These are phyloP conservation scores for Fusarium euwallaceae DNA, from an alignment of 2,329 filamentous ascomycete species.

Conservation along the genomic window DNA sequence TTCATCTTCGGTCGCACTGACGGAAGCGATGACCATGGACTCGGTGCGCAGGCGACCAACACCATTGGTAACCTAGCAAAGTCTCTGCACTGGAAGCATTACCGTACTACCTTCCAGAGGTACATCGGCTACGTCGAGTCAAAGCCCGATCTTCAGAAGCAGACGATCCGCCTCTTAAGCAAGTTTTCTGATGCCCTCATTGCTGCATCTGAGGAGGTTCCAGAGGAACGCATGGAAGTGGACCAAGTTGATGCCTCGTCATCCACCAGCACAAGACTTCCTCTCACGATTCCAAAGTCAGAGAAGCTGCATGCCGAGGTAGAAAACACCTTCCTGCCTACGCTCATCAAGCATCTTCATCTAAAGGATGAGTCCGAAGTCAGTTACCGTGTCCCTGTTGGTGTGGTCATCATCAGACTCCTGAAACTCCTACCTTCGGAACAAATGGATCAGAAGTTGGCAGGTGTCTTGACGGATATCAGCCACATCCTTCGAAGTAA, in stretches of 20 bases:
- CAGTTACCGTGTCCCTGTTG: constrained; percentile 90
- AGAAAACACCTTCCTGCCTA: constrained; percentile 80
- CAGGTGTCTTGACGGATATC: constrained; percentile 89
- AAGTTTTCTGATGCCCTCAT: constrained; percentile 84
- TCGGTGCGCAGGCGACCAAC: constrained; percentile 87
- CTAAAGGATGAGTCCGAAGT: constrained; percentile 96
- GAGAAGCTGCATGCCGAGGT: constrained; percentile 80
- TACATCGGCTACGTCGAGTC: constrained; percentile 86
- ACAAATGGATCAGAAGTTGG: constrained; percentile 80
- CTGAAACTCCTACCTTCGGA: constrained; percentile 82
- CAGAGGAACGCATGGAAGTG: constrained; percentile 59
- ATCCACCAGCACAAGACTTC: constrained; percentile 61
- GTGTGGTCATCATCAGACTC: constrained; percentile 89
- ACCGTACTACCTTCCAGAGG: constrained; percentile 84
- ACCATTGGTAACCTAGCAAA: constrained; percentile 81
- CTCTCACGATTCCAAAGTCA: constrained; percentile 74
- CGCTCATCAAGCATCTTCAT: constrained; percentile 86
- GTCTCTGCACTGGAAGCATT: constrained; percentile 91
- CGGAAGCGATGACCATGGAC: constrained; percentile 81
- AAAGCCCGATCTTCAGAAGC: constrained; percentile 87
- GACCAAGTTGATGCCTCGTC: constrained; percentile 49
- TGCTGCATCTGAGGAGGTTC: constrained; percentile 61
- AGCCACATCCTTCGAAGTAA: constrained; percentile 93
- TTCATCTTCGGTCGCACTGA: constrained; percentile 89
- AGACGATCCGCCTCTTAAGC: constrained; percentile 84